A percentile compares a stretch with the other conserved stretches of the same genome.
Conservation (phyloP, 129 eudicot genomes). For the Heracleum sosnowskyi region DNA sequence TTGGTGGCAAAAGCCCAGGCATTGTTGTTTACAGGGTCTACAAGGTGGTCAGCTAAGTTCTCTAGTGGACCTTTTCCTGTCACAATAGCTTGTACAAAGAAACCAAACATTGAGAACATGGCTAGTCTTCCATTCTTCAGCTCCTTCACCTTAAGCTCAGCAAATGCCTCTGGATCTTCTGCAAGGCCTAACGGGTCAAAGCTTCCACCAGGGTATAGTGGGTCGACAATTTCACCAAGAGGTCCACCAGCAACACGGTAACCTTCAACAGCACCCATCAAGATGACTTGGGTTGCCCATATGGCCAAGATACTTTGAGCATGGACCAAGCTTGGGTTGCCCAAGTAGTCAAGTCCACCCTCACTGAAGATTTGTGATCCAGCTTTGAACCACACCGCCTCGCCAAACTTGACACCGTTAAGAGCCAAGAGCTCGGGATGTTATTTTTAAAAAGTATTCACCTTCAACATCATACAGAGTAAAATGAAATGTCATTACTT, state of each 20-base stretch:
- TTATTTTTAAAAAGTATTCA: neutral
- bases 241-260: constrained; percentile 35
- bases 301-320: constrained; percentile 6
- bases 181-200: constrained; percentile 33
- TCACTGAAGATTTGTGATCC: constrained; percentile 36
- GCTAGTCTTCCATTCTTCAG: constrained; percentile 34
- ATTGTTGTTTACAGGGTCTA: constrained; percentile 27
- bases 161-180: constrained; percentile 35
- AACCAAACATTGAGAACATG: constrained; percentile 35
- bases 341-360: constrained; percentile 34
- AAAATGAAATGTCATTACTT: neutral
- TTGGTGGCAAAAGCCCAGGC: constrained; percentile 35
- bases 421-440: constrained; percentile 1
- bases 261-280: constrained; percentile 33
- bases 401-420: neutral
- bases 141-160: constrained; percentile 32
- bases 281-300: constrained; percentile 11
- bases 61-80: constrained; percentile 36
- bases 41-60: constrained; percentile 31
- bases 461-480: neutral
- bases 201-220: constrained; percentile 34
- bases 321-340: constrained; percentile 11
- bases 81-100: constrained; percentile 34
- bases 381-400: constrained; percentile 3
- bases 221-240: constrained; percentile 29